Percentiles rank a stretch among this genome's conserved stretches.
These are phyloP conservation scores for Ceratocystis alfenasii DNA, from an alignment of 2,329 filamentous ascomycete genomes.

Conservation along the genomic window DNA sequence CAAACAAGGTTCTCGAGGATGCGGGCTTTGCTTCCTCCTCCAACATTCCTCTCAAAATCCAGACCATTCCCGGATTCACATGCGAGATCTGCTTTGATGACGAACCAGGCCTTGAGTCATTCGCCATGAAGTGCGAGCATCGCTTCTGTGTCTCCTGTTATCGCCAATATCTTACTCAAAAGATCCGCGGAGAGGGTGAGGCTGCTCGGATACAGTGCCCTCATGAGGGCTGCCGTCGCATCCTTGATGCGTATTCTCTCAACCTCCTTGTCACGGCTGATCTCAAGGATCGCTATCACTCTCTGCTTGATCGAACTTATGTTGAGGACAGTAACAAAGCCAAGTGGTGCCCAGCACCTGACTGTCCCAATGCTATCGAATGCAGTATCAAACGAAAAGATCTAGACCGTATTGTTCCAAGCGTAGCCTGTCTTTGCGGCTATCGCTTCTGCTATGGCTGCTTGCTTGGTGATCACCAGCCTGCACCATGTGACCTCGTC, in stretches of 20 bases:
- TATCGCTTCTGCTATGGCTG: constrained; percentile 94
- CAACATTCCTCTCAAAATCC: constrained; percentile 52
- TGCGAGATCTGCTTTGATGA: constrained; percentile 98
- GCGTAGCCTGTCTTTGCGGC: constrained; percentile 73
- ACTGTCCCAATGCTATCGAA: constrained; percentile 86
- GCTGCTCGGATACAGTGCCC: constrained; percentile 91
- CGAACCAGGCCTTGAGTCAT: constrained; percentile 60
- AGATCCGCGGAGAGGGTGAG: constrained; percentile 91
- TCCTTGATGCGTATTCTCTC: constrained; percentile 82
- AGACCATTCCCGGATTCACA: constrained; percentile 61
- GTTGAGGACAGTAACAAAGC: constrained; percentile 93
- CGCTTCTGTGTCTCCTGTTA: constrained; percentile 91
- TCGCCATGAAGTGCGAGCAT: constrained; percentile 90
- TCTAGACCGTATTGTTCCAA: constrained; percentile 72
- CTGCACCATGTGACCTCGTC: constrained; percentile 78
- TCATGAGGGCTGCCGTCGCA: constrained; percentile 71
- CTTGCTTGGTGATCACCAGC: constrained; percentile 78
- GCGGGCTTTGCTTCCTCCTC: constrained; percentile 64
- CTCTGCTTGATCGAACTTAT: constrained; percentile 82
- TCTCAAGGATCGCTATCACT: constrained; percentile 56
- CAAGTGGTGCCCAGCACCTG: constrained; percentile 97
- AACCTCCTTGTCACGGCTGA: constrained; percentile 57
- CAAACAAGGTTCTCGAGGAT: constrained; percentile 65
- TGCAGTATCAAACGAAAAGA: constrained; percentile 82
- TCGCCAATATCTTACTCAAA: constrained; percentile 76